Evolutionary conservation across 345 rosid genomes (phyloP), one percentile per base, ranked within the genome.

Genomic region (Turritis glabra): DNA sequence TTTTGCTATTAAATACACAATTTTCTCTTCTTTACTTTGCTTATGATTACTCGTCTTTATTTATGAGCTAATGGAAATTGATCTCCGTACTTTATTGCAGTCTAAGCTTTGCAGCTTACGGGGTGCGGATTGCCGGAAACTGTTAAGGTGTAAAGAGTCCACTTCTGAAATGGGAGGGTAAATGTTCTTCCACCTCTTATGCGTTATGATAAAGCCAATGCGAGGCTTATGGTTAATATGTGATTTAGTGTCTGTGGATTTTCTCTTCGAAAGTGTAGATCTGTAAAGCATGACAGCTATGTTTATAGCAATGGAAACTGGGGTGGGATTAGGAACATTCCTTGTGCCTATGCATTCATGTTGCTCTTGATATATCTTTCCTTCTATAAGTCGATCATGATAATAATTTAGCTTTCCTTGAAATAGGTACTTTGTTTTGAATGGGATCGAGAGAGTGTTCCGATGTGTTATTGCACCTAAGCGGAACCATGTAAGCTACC

Each of bases 401-500:
- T 73, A 73, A 11, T 53, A 57, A 53, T 50, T 71, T 51, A 33
- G 14, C 55, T 78, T 74, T 76, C 14, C 56, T 82, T 43, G 47
- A 40, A 77, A 72, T 69, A 95, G 99, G 53, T 95, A 89, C 80
- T 90, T 92, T 80, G 74, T 95, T 69, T 75, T 95, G 82, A 92
- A 95, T 73, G 99, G 99, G 71, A 89, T 95, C 11, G 99, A 95
- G 84, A 88, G 97, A 76, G 97, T 95, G 76, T 90, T 85, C 63
- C 93, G 97, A 63, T 78, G 83, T 76, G 78, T 95, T 63, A 90
- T 95, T 80, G 73, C 91, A 82, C 96, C 93, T 9, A 95, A 95
- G 79, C 80, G 88, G 57, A 95, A 95, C 83, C 93, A 92, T 83
- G 99, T 94, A 85, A 87, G 98, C 77, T 29, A 18, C 35, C 37